Base-by-base conservation (phyloP, 441 rosid species). In the Breynia disticha region DNA sequence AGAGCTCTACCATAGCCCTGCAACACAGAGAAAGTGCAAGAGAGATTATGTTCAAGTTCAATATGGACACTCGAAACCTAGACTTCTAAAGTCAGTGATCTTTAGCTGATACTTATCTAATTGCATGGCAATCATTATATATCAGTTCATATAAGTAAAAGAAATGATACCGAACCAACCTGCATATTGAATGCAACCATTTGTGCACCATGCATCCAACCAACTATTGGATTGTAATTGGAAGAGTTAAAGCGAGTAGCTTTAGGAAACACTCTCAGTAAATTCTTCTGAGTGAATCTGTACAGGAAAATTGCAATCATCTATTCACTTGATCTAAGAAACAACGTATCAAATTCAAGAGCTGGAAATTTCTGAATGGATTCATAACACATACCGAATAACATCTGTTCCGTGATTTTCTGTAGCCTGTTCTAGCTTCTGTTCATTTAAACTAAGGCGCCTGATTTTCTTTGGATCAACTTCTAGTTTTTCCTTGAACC, bases 171-270 rank as follows among this genome's bases (percentile, higher is more conserved):
- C 16, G 37, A 55, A 19, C 48, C 54, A 44, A 91, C 98, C 98
- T 91, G 98, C 97, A 93, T 93, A 67, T 88, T 88, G 61, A 88
- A 93, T 37, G 98, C 98, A 55, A 93, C 98, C 98, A 93, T 93
- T 75, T 93, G 98, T 76, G 98, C 97, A 37, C 97, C 98, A 68
- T 84, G 97, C 67, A 76, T 77, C 97, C 98, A 93, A 1, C 81
- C 98, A 48, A 82, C 63, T 1, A 88, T 62, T 4, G 98, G 98
- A 51, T 84, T 84, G 69, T 89, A 93, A 62, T 93, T 93, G 32
- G 98, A 93, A 51, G 98, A 93, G 70, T 75, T 73, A 41, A 93
- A 59, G 6, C 97, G 83, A 32, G 67, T 75, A 32, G 96, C 95
- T 76, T 82, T 93, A 2, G 96, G 98, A 46, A 82, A 93, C 19